Evolutionary conservation across 441 rosid species (phyloP), one percentile per base, ranked within the genome.

Genomic region (Eutrema salsugineum): DNA sequence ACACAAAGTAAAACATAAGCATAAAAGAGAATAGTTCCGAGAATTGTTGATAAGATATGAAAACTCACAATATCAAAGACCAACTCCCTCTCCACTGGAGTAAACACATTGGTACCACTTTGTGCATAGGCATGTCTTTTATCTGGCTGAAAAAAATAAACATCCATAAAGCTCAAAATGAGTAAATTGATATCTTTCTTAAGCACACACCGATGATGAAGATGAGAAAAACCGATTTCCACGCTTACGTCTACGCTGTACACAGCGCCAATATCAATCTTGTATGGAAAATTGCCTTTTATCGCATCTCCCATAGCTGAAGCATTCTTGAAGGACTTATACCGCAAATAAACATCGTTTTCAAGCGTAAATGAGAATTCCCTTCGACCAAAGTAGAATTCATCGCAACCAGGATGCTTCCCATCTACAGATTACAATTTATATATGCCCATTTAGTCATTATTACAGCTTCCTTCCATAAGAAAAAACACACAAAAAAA

Each of bases 331-430:
- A 90, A 90, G 40, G 97, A 90, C 82, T 78, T 90, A 70, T 84
- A 94, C 28, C 99, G 87, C 55, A 89, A 38, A 72, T 86, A 87
- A 66, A 86, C 82, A 75, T 94, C 93, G 72, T 87, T 82, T 19
- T 86, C 90, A 32, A 94, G 84, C 0, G 97, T 94, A 78, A 88
- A 90, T 5, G 99, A 89, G 77, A 92, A 89, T 56, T 94, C 99
- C 77, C 98, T 88, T 56, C 96, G 81, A 59, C 88, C 87, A 61
- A 88, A 70, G 82, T 87, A 92, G 56, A 84, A 85, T 27, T 77
- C 83, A 73, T 94, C 98, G 54, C 98, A 94, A 43, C 84, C 98
- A 47, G 97, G 97, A 83, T 92, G 99, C 82, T 88, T 92, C 76
- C 97, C 97, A 81, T 94, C 99, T 94, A 80, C 46, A 72, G 6